Percentiles rank a stretch among this genome's conserved stretches.
phyloP scores from a whole-genome alignment of 2,329 filamentous ascomycete genomes.

The Clonostachys sp. region DNA sequence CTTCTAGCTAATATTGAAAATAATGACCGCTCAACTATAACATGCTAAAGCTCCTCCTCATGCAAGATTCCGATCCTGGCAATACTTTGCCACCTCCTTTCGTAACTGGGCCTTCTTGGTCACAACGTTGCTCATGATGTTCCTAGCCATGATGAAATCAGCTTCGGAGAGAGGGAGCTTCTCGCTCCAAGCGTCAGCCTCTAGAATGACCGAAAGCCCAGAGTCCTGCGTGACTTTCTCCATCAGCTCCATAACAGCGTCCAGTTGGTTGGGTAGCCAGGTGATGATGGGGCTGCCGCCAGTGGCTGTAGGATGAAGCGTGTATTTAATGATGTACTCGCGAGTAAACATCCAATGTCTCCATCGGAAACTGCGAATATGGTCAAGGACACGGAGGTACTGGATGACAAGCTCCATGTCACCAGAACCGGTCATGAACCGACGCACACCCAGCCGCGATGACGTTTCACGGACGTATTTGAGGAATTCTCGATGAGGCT shows the following conservation, averaged over 20 bases:
- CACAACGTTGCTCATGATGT: slow-evolving; percentile 63
- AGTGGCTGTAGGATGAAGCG: slow-evolving; percentile 71
- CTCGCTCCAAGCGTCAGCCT: slow-evolving; percentile 5
- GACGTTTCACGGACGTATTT: slow-evolving; percentile 58
- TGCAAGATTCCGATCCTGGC: slow-evolving; percentile 51
- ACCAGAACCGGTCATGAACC: slow-evolving; percentile 45
- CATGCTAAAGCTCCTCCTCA: neutral
- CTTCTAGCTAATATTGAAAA: no score
- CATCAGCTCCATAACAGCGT: slow-evolving; percentile 72
- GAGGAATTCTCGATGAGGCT: slow-evolving; percentile 83
- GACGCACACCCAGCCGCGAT: slow-evolving; percentile 45
- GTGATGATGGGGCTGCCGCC: slow-evolving; percentile 80
- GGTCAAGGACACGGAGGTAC: slow-evolving; percentile 48
- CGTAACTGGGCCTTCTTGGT: slow-evolving; percentile 60
- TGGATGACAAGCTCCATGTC: slow-evolving; percentile 48
- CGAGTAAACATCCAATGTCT: slow-evolving; percentile 82
- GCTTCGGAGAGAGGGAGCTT: no score
- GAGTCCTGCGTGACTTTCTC: slow-evolving; percentile 45
- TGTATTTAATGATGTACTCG: slow-evolving; percentile 80
- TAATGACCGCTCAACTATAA: no score
- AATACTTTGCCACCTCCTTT: slow-evolving; percentile 75
- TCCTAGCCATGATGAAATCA: slow-evolving; percentile 30
- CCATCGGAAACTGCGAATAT: slow-evolving; percentile 79
- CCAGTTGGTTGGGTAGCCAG: slow-evolving; percentile 78
- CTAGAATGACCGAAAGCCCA: slow-evolving; percentile 32